A percentile compares a stretch with the other conserved stretches of the same genome.
phyloP scores from a whole-genome alignment of 1,139 yeast species.

The Tardiomyces depauwii region DNA sequence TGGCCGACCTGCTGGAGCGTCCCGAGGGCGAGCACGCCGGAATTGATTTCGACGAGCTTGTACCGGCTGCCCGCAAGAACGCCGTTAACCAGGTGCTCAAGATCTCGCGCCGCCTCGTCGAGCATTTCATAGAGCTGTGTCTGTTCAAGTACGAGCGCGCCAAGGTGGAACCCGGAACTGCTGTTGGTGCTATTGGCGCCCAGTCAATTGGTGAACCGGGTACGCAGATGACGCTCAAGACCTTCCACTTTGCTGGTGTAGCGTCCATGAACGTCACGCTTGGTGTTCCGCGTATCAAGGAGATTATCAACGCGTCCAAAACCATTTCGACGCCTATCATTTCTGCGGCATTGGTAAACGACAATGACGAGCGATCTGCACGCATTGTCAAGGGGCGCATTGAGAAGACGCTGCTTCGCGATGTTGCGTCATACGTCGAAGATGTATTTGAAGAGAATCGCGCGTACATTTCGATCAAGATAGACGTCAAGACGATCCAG shows the following conservation, averaged over 20 bases:
- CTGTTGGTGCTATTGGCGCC: slow-evolving; percentile 99
- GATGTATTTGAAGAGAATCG: slow-evolving; percentile 81
- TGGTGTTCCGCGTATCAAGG: slow-evolving; percentile 99
- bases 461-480: slow-evolving; percentile 70
- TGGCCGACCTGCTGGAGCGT: slow-evolving; percentile 34
- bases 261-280: slow-evolving; percentile 98
- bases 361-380: slow-evolving; percentile 93
- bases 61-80: slow-evolving; percentile 23
- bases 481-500: slow-evolving; percentile 79
- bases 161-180: slow-evolving; percentile 97
- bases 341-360: slow-evolving; percentile 86
- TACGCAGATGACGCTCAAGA: slow-evolving; percentile 96
- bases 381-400: slow-evolving; percentile 97
- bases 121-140: slow-evolving; percentile 65
- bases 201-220: slow-evolving; percentile 99
- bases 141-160: slow-evolving; percentile 78
- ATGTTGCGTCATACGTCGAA: slow-evolving; percentile 79
- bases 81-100: slow-evolving; percentile 68
- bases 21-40: slow-evolving; percentile 30
- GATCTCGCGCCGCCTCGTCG: slow-evolving; percentile 50
- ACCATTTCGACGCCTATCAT: slow-evolving; percentile 94
- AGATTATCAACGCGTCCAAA: slow-evolving; percentile 94
- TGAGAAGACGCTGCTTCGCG: slow-evolving; percentile 82
- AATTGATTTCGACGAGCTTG: slow-evolving; percentile 38
- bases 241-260: slow-evolving; percentile 99